Evolutionary conservation across 257 asterid genomes (phyloP).

Genomic region (Plantago ovata): DNA sequence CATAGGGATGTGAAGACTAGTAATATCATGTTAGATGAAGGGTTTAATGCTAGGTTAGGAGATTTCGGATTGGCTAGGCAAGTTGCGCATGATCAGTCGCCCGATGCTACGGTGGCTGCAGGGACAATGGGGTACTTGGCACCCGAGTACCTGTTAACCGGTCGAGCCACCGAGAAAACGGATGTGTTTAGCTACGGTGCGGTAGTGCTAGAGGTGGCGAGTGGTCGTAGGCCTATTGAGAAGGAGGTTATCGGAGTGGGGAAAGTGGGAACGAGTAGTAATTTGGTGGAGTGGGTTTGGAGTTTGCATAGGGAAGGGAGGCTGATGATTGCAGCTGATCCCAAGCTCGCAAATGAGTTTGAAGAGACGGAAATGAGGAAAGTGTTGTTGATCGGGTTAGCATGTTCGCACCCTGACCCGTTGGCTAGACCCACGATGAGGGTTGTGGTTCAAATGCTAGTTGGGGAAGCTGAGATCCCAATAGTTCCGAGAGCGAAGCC

Average conservation of each 20-base stretch:
- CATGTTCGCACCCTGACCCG: conserved; percentile 80
- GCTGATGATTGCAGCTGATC: conserved; percentile 49
- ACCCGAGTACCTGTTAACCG: conserved; percentile 75
- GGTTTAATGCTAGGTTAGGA: conserved; percentile 74
- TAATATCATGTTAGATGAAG: conserved; percentile 80
- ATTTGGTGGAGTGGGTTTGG: conserved; percentile 90
- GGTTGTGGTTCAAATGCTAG: conserved; percentile 68
- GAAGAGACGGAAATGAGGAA: conserved; percentile 57
- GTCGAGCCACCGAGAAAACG: conserved; percentile 71
- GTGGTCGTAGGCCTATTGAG: conserved; percentile 77
- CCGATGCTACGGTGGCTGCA: conserved; percentile 79
- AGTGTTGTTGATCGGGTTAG: conserved; percentile 60
- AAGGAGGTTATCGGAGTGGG: conserved; percentile 46
- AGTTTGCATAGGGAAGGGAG: conserved; percentile 58
- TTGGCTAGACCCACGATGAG: conserved; percentile 74
- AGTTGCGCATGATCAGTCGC: conserved; percentile 73
- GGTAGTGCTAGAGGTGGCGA: conserved; percentile 78
- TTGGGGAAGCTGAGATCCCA: conserved; percentile 67
- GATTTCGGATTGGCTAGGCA: conserved; percentile 80
- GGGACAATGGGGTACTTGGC: conserved; percentile 93
- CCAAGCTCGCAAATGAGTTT: conserved; percentile 47
- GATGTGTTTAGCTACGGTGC: conserved; percentile 82
- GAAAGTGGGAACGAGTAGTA: conserved; percentile 37
- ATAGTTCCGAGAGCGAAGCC: conserved; percentile 66
- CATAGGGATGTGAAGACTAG: conserved; percentile 77